A percentile compares a stretch with the other conserved stretches of the same genome.
These are phyloP conservation scores for Termitomyces sp. DNA, from an alignment of 768 basidiomycete species.

Conservation along the genomic window DNA sequence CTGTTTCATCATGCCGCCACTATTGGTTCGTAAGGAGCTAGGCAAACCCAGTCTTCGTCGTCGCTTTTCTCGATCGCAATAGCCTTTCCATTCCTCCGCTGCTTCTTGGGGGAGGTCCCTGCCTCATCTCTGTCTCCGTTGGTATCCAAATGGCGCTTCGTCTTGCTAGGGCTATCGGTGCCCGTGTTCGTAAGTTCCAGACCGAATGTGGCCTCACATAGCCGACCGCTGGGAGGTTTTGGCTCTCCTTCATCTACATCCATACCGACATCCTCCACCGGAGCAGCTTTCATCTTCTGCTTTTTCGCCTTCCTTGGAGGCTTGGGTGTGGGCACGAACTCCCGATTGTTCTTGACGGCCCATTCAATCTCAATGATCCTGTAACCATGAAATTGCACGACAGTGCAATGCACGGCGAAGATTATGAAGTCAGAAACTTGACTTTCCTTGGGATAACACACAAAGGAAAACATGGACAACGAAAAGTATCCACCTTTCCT, in stretches of 20 bases:
- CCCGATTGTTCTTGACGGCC: conserved; percentile 62
- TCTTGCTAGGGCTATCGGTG: conserved; percentile 31
- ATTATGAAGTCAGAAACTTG: conserved; percentile 42
- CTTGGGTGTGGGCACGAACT: conserved; percentile 61
- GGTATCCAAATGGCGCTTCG: conserved; percentile 35
- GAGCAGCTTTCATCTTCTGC: conserved; percentile 28
- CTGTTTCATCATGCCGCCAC: conserved; percentile 9
- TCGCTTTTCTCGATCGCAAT: conserved; percentile 25
- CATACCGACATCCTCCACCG: conserved; percentile 28
- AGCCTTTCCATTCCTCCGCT: conserved; percentile 23
- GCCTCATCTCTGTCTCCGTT: conserved; percentile 24
- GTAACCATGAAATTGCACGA: conserved; percentile 28
- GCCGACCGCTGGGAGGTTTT: conserved; percentile 15
- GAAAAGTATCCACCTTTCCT: conserved; percentile 85
- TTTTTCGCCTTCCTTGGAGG: conserved; percentile 37
- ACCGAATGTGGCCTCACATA: conserved; percentile 33
- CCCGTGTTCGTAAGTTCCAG: conserved; percentile 44
- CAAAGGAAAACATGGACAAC: conserved; percentile 63
- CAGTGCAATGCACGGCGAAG: conserved; percentile 20
- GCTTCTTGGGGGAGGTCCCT: conserved; percentile 34
- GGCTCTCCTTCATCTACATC: conserved; percentile 25
- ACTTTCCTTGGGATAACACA: conserved; percentile 43
- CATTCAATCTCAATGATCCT: conserved; percentile 85
- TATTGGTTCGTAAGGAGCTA: conserved; percentile 20
- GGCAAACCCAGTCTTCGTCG: conserved; percentile 31